phyloP scores from a whole-genome alignment of 345 rosid species.

The Noccaea caerulescens region DNA sequence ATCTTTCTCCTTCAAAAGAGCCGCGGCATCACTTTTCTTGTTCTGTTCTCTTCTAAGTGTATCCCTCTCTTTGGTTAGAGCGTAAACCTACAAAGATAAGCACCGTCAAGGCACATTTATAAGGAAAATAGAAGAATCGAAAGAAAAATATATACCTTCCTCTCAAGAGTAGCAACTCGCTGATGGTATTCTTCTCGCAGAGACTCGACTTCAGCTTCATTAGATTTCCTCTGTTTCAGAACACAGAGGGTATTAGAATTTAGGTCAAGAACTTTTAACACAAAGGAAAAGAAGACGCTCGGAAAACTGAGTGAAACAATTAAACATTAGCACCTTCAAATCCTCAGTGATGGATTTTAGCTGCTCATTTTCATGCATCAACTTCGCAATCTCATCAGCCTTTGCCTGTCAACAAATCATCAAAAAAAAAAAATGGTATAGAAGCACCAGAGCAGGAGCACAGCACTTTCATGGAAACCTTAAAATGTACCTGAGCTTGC shows the following conservation, averaged over 20 bases:
- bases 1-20: conserved; percentile 98
- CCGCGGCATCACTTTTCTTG: conserved; percentile 95
- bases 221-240: conserved; percentile 78
- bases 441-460: conserved; percentile 33
- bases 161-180: conserved; percentile 92
- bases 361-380: conserved; percentile 97
- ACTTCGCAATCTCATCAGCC: conserved; percentile 95
- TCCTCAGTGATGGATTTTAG: conserved; percentile 76
- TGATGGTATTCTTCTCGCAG: conserved; percentile 98
- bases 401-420: conserved; percentile 67
- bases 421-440: conserved; percentile 13
- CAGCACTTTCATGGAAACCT: conserved; percentile 13
- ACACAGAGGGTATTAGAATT: conserved; percentile 38
- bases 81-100: conserved; percentile 69
- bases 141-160: conserved; percentile 64
- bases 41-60: conserved; percentile 95
- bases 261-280: conserved; percentile 6
- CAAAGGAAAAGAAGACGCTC: conserved; percentile 23
- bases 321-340: conserved; percentile 67
- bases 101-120: conserved; percentile 23
- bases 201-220: conserved; percentile 92
- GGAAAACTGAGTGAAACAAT: conserved; percentile 11
- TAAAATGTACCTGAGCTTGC: conserved; percentile 91
- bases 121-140: conserved; percentile 10
- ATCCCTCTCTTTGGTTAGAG: conserved; percentile 97